Evolutionary conservation across 2,329 filamentous ascomycete genomes (phyloP).

Genomic region (Paracoccidioides lutzii): DNA sequence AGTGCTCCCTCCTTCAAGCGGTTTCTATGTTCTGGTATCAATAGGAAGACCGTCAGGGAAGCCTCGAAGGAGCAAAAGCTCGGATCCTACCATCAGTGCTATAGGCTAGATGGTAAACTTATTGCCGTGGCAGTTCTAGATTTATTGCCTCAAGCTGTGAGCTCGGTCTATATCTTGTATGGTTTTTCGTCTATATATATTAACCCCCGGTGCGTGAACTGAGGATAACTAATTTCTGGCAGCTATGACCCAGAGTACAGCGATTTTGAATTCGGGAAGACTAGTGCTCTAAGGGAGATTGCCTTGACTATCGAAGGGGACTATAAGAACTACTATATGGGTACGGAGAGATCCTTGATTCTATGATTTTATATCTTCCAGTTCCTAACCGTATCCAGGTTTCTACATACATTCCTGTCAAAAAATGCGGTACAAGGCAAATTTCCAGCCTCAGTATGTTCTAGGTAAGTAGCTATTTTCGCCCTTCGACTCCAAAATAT

Average conservation of each 20-base stretch:
- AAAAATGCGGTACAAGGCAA: constrained; percentile 41
- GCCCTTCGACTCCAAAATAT: neutral
- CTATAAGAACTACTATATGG: constrained; percentile 55
- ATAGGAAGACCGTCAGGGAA: constrained; percentile 24
- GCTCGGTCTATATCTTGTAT: constrained; percentile 40
- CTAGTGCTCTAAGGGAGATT: constrained; percentile 49
- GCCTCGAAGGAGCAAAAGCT: constrained; percentile 30
- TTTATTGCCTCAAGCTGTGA: constrained; percentile 34
- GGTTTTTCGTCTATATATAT: constrained; percentile 6
- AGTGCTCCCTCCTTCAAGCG: constrained; percentile 33
- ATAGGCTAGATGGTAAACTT: constrained; percentile 36
- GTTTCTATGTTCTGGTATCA: constrained; percentile 36
- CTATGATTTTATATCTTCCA: neutral
- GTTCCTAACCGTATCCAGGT: constrained; percentile 23
- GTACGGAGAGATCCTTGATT: constrained; percentile 17
- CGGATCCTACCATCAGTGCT: constrained; percentile 40
- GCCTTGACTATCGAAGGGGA: constrained; percentile 41
- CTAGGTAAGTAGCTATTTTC: constrained; percentile 26
- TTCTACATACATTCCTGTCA: constrained; percentile 49
- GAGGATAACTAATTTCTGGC: neutral
- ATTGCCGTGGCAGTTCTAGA: constrained; percentile 38
- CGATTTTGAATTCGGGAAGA: constrained; percentile 49
- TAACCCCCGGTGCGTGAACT: neutral
- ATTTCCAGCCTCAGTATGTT: constrained; percentile 36
- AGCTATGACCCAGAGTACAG: constrained; percentile 49